A percentile compares a stretch with the other conserved stretches of the same genome.
Evolutionary conservation across 2,329 filamentous ascomycete species (phyloP).

Genomic region (Colletotrichum chrysophilum): DNA sequence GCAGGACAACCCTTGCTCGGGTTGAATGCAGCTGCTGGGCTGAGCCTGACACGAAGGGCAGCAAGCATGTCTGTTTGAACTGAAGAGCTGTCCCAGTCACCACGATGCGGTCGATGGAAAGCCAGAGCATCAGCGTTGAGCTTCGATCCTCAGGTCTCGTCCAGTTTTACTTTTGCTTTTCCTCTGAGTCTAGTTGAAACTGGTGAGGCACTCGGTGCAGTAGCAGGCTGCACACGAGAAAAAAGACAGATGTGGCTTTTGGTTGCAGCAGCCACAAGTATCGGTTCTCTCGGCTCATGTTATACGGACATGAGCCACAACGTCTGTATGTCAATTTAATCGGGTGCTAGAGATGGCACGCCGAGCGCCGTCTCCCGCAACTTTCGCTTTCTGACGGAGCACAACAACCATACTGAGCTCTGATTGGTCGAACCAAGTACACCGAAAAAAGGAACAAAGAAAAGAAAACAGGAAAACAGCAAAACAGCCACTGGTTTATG

Average conservation of each 20-base stretch:
- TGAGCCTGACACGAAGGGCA: background rate
- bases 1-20: slow-evolving; percentile 1
- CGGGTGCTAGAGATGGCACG: background rate
- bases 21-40: background rate
- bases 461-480: background rate
- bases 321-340: background rate
- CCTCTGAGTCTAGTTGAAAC: background rate
- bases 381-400: background rate
- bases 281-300: background rate
- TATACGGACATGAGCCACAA: background rate
- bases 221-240: background rate
- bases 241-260: background rate
- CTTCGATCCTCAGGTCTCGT: background rate
- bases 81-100: background rate
- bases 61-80: background rate
- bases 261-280: background rate
- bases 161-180: background rate
- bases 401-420: background rate
- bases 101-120: background rate
- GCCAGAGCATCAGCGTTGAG: background rate
- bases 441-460: background rate
- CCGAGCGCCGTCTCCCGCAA: background rate
- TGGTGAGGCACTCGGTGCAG: background rate
- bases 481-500: background rate
- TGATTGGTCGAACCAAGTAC: background rate